phyloP scores from a whole-genome alignment of 805 yeast species.

The Saccharomycodes ludwigii region DNA sequence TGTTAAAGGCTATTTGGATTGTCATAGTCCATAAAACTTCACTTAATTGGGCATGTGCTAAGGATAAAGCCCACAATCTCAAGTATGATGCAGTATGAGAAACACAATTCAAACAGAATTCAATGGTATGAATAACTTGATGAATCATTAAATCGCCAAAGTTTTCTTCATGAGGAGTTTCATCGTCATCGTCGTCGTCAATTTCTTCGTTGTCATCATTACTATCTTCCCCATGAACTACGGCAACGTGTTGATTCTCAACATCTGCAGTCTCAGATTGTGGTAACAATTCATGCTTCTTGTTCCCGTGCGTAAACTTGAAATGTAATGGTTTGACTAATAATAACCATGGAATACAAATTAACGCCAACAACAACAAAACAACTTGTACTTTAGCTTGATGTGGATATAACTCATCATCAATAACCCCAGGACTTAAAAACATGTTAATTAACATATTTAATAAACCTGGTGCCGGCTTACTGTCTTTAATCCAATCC shows the following conservation, averaged over 20 bases:
- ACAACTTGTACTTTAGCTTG: conserved; percentile 51
- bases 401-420: conserved; percentile 52
- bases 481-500: conserved; percentile 52
- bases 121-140: conserved; percentile 72
- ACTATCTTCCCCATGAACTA: conserved; percentile 2
- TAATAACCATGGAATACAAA: conserved; percentile 68
- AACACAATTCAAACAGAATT: conserved; percentile 68
- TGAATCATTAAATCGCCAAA: conserved; percentile 67
- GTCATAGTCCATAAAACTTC: conserved; percentile 72
- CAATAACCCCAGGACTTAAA: conserved; percentile 57
- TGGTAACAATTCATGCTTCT: conserved; percentile 7
- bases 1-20: conserved; percentile 46
- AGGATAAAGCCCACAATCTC: conserved; percentile 67
- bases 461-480: conserved; percentile 59
- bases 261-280: conserved; percentile 9
- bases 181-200: conserved; percentile 31
- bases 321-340: conserved; percentile 49
- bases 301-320: conserved; percentile 24
- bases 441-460: conserved; percentile 72
- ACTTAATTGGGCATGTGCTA: conserved; percentile 72
- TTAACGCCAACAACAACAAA: conserved; percentile 43
- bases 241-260: conserved; percentile 5
- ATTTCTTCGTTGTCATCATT: conserved; percentile 5
- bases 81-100: conserved; percentile 71
- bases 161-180: conserved; percentile 29